Evolutionary conservation across 2,329 filamentous ascomycete species (phyloP), one percentile per base, ranked within the genome.

Genomic region (Botrytis pseudocinerea): DNA sequence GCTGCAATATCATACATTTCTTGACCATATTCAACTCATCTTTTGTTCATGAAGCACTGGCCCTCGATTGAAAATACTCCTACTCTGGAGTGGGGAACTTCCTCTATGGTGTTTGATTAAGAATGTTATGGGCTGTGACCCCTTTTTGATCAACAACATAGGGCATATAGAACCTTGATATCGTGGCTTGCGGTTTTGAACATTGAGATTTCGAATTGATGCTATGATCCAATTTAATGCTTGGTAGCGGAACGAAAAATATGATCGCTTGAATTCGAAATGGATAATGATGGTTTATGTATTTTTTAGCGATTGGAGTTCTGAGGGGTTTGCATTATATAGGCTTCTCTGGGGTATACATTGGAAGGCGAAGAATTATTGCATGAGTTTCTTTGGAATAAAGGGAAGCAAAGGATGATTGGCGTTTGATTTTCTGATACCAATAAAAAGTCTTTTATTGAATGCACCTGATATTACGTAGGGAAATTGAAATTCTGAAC

Each of bases 81-180:
- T 66, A 54, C 64, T 66, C 3, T 60, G 70, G 25, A 72, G 59
- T 60, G 35, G 40, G 28, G 62, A 66, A 40, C 48, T 40, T 66
- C 51, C 70, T 71, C 35, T 48, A 54, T 66, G 20, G 46, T 44
- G 20, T 66, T 66, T 57, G 22, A 66, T 63, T 44, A 46, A 16
- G 25, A 38, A 59, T 42, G 28, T 40, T 38, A 54, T 40, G 64
- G 64, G 46, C 64, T 54, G 25, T 54, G 64, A 40, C 35, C 64
- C 64, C 64, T 66, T 66, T 48, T 66, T 54, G 22, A 42, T 66
- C 32, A n/a, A 66, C 25, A n/a, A 3, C 46, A 66, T 54, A 48
- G 35, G 64, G 46, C 64, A 66, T 66, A 54, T 66, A 66, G 64
- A 66, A 66, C 64, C 46, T 66, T 28, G 46, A 66, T 40, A 66